A percentile compares a stretch with the other conserved stretches of the same genome.
Conservation (phyloP, 371 early-diverging fungal genomes). For the Lichtheimia ramosa region DNA sequence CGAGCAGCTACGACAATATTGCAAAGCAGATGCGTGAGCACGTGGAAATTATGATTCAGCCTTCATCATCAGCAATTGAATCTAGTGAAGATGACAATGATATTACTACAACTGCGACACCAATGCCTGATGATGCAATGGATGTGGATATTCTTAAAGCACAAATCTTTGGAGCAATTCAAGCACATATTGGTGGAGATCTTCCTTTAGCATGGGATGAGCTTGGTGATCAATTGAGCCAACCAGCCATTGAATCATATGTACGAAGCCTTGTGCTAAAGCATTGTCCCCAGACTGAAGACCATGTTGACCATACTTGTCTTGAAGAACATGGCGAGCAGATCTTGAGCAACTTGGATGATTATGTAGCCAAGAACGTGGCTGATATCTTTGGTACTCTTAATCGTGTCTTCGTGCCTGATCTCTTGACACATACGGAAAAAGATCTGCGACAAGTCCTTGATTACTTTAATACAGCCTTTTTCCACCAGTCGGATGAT, state of each 20-base stretch:
- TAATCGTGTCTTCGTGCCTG: conserved; percentile 29
- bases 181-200: conserved; percentile 40
- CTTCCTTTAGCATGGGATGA: conserved; percentile 41
- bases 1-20: conserved; percentile 28
- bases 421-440: conserved; percentile 32
- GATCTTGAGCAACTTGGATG: conserved; percentile 28
- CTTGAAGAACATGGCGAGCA: conserved; percentile 19
- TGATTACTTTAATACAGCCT: conserved; percentile 36
- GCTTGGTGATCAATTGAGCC: conserved; percentile 25
- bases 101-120: neutral
- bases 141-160: conserved; percentile 43
- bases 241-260: conserved; percentile 28
- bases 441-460: conserved; percentile 33
- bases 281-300: conserved; percentile 17
- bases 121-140: conserved; percentile 18
- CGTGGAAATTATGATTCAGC: conserved; percentile 21
- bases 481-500: conserved; percentile 11
- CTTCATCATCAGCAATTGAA: neutral
- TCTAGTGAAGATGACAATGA: conserved; percentile 4
- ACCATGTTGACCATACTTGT: conserved; percentile 23
- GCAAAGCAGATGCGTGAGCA: conserved; percentile 34
- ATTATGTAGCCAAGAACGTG: conserved; percentile 23
- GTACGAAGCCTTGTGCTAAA: conserved; percentile 15
- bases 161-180: conserved; percentile 43
- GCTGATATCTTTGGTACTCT: conserved; percentile 25